Evolutionary conservation across 352 stramenopile species (phyloP).

Genomic region (Thalassiosira gravida): DNA sequence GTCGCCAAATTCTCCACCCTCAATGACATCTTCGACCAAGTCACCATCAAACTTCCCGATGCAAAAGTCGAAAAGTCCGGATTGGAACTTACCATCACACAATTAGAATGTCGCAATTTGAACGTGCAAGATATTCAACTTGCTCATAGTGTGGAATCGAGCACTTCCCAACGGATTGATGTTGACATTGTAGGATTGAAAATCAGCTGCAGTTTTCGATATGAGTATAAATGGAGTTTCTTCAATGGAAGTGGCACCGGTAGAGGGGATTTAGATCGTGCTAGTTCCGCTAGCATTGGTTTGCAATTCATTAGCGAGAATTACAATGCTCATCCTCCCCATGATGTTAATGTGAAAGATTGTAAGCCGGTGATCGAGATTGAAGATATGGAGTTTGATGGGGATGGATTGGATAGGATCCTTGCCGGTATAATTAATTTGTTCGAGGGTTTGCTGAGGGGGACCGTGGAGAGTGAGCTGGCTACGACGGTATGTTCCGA

Average conservation of each 20-base stretch:
- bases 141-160: slow-evolving; percentile 26
- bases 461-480: slow-evolving; percentile 36
- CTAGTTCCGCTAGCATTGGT: neutral
- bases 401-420: slow-evolving; percentile 45
- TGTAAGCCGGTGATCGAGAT: too few relatives aligned
- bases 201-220: slow-evolving; percentile 64
- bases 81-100: slow-evolving; percentile 57
- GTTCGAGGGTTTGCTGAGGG: slow-evolving; percentile 56
- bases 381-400: slow-evolving; percentile 66
- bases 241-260: slow-evolving; percentile 34
- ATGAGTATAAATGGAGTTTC: slow-evolving; percentile 44
- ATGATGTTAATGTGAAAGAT: slow-evolving; percentile 35
- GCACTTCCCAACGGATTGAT: slow-evolving; percentile 30
- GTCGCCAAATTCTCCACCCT: slow-evolving; percentile 19
- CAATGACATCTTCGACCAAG: slow-evolving; percentile 14
- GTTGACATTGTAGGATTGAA: slow-evolving; percentile 51
- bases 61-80: slow-evolving; percentile 13
- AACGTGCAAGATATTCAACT: slow-evolving; percentile 59
- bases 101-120: slow-evolving; percentile 61
- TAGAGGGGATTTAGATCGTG: neutral
- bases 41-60: slow-evolving; percentile 18
- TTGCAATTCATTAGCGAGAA: slow-evolving; percentile 36
- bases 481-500: slow-evolving; percentile 53
- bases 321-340: slow-evolving; percentile 40
- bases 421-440: slow-evolving; percentile 50